These are phyloP conservation scores for Fusarium devonianum DNA, from an alignment of 2,329 filamentous ascomycete species.

Conservation along the genomic window DNA sequence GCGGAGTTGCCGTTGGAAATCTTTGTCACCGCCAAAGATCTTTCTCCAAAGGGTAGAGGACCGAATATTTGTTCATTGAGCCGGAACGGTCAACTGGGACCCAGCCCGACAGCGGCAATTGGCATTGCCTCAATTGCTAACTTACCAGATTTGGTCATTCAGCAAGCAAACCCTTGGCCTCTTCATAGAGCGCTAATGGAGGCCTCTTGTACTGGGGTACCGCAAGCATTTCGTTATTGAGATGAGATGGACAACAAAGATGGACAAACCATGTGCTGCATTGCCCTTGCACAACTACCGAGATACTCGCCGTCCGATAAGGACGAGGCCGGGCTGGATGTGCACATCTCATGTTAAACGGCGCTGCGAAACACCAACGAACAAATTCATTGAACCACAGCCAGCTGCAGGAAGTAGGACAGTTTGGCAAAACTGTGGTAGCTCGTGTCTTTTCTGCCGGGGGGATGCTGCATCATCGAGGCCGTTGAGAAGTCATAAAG, in stretches of 20 bases:
- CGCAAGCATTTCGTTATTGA: too few species aligned
- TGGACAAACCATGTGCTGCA: constrained; percentile 14
- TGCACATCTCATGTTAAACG: too few species aligned
- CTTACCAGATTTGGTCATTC: constrained; percentile 4
- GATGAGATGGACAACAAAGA: too few species aligned
- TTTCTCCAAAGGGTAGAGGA: constrained; percentile 14
- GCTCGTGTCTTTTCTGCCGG: constrained; percentile 21
- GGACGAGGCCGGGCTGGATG: too few species aligned
- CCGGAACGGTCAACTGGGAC: constrained; percentile 15
- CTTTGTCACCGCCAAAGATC: constrained; percentile 23
- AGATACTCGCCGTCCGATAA: constrained; percentile 12
- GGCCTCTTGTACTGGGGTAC: constrained; percentile 21
- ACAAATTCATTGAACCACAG: too few species aligned
- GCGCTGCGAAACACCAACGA: constrained; percentile 7
- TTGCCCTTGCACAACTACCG: constrained; percentile 12
- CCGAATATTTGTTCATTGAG: constrained; percentile 11
- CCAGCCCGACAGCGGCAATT: constrained; percentile 29
- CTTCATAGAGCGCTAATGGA: background rate
- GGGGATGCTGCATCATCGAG: constrained; percentile 34
- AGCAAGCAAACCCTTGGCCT: background rate
- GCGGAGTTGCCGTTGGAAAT: constrained; percentile 11
- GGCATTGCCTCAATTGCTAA: constrained; percentile 11
- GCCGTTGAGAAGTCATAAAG: constrained; percentile 37
- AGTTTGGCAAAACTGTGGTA: too few species aligned
- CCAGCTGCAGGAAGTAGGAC: constrained; percentile 3